Percentiles rank a stretch among this genome's conserved stretches.
These are phyloP conservation scores for Penicillium sp. DNA, from an alignment of 2,329 filamentous ascomycete genomes.

Conservation along the genomic window DNA sequence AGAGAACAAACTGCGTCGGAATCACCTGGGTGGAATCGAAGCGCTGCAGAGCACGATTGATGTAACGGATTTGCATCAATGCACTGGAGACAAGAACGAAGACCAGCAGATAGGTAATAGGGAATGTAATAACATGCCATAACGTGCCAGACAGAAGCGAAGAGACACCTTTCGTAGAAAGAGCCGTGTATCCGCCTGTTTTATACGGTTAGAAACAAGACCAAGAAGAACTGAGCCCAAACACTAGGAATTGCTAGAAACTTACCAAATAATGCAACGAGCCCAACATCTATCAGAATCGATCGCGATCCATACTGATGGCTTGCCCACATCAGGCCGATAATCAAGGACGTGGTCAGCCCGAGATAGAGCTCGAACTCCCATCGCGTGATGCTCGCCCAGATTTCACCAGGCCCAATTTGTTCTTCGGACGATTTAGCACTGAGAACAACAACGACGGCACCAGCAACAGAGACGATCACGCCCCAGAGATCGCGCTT, in stretches of 20 bases:
- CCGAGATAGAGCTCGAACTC: conserved; percentile 86
- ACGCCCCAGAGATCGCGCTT: conserved; percentile 79
- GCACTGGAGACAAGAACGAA: conserved; percentile 72
- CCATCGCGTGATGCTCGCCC: conserved; percentile 74
- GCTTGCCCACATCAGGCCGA: conserved; percentile 70
- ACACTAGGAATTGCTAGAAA: conserved; percentile 11
- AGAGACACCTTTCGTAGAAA: conserved; percentile 92
- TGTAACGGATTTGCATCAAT: conserved; percentile 92
- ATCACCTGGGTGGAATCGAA: conserved; percentile 98
- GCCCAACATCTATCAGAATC: conserved; percentile 82
- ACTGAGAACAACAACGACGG: conserved; percentile 85
- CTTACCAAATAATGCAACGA: conserved; percentile 86
- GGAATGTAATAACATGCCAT: conserved; percentile 79
- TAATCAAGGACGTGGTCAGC: conserved; percentile 65
- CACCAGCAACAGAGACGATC: conserved; percentile 73
- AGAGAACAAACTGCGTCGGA: conserved; percentile 92
- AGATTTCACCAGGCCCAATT: conserved; percentile 81
- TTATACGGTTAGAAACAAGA: conserved; percentile 11
- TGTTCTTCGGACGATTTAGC: conserved; percentile 83
- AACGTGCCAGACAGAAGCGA: conserved; percentile 88
- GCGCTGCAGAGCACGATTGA: conserved; percentile 79
- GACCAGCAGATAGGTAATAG: conserved; percentile 80
- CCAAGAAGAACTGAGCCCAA: background rate
- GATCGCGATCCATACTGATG: conserved; percentile 72
- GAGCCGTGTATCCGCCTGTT: conserved; percentile 85